phyloP scores from a whole-genome alignment of 2,329 filamentous ascomycete species.

The Exophiala spinifera region DNA sequence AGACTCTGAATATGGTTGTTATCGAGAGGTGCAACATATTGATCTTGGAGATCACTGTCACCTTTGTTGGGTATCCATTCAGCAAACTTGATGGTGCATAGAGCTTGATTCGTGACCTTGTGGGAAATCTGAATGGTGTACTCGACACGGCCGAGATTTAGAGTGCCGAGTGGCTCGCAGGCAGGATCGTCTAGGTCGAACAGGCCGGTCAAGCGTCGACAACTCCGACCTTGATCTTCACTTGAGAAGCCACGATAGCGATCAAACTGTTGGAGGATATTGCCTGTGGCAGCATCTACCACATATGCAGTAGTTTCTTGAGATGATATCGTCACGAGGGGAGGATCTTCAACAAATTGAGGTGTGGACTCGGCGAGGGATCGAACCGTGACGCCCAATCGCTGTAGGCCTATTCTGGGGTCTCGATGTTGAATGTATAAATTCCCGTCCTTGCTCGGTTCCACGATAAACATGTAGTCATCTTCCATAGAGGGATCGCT shows the following conservation, averaged over 20 bases:
- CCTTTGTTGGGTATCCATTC: constrained; percentile 94
- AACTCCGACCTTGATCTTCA: constrained; percentile 58
- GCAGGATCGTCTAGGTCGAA: constrained; percentile 62
- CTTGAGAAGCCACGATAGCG: constrained; percentile 21
- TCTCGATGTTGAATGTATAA: constrained; percentile 82
- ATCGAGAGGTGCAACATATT: constrained; percentile 78
- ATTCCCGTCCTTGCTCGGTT: constrained; percentile 81
- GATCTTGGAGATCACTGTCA: constrained; percentile 79
- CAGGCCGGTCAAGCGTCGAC: constrained; percentile 61
- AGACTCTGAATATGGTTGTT: constrained; percentile 84
- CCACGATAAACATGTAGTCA: constrained; percentile 91
- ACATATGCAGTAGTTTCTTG: constrained; percentile 90
- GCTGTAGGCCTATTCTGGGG: constrained; percentile 45
- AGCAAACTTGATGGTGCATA: constrained; percentile 87
- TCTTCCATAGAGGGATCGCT: constrained; percentile 64
- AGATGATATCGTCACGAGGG: constrained; percentile 83
- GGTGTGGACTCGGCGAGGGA: constrained; percentile 81
- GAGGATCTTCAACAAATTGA: constrained; percentile 66
- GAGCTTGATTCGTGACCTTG: constrained; percentile 65
- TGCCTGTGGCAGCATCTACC: constrained; percentile 80
- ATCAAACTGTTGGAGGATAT: constrained; percentile 79
- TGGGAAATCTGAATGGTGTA: constrained; percentile 86
- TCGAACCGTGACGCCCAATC: constrained; percentile 58
- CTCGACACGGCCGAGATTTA: constrained; percentile 81
- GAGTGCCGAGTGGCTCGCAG: constrained; percentile 74